Evolutionary conservation across 768 basidiomycete species (phyloP).

Genomic region (Kwoniella shandongensis): DNA sequence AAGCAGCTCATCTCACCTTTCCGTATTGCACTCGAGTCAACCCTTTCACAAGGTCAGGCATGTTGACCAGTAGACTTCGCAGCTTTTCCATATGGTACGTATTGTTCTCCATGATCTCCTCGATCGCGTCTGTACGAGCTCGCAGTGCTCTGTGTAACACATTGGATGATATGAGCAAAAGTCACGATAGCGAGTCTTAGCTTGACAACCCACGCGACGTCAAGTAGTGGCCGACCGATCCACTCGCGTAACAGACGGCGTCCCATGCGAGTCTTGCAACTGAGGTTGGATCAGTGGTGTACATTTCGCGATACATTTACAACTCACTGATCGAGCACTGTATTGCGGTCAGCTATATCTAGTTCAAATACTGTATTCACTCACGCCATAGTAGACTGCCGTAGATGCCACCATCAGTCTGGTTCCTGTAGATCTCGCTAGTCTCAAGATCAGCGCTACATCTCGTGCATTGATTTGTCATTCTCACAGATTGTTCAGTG

Average conservation of each 20-base stretch:
- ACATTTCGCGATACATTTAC: not conserved
- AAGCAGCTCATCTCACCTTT: constrained; percentile 60
- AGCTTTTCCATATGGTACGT: constrained; percentile 67
- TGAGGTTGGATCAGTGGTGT: constrained; percentile 7
- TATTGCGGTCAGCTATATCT: not conserved
- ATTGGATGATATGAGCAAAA: not conserved
- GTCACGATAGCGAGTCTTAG: not conserved
- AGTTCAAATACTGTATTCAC: constrained; percentile 14
- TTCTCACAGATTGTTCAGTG: constrained; percentile 71
- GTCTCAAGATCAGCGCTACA: not conserved
- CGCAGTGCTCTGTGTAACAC: constrained; percentile 62
- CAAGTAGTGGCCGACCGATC: constrained; percentile 80
- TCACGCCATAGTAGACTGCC: constrained; percentile 73
- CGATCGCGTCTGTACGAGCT: constrained; percentile 76
- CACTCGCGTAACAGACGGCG: constrained; percentile 76
- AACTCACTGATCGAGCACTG: constrained; percentile 66
- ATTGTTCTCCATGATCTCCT: constrained; percentile 67
- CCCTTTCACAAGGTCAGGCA: constrained; percentile 87
- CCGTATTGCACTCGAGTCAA: constrained; percentile 87
- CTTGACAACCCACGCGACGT: constrained; percentile 59
- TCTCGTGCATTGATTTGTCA: not conserved
- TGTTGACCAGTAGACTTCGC: constrained; percentile 64
- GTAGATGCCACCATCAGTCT: constrained; percentile 69
- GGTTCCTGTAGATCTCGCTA: constrained; percentile 87
- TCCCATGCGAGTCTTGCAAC: constrained; percentile 83